A percentile compares a stretch with the other conserved stretches of the same genome.
phyloP scores from a whole-genome alignment of 768 basidiomycete species.

The Cystobasidiopsis lactophilus region DNA sequence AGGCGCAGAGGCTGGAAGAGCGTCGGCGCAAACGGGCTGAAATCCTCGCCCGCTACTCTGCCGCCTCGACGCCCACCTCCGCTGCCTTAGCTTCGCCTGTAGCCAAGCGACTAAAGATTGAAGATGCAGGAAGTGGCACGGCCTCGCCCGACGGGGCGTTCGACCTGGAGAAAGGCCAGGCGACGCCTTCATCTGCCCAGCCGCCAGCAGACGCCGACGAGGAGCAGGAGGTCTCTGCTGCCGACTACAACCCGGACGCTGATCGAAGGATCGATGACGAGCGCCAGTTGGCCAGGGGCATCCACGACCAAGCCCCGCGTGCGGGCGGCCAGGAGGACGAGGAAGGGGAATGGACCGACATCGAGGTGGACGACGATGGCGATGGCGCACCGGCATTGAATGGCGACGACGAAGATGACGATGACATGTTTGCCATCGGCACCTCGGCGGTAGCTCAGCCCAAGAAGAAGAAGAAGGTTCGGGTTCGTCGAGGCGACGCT shows the following conservation, averaged over 20 bases:
- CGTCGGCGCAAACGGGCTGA: too few relatives aligned
- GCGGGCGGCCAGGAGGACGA: constrained; percentile 12
- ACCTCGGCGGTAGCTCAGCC: constrained; percentile 32
- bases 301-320: constrained; percentile 14
- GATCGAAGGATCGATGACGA: constrained; percentile 71
- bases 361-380: constrained; percentile 65
- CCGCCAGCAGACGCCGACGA: too few relatives aligned
- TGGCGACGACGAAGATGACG: constrained; percentile 46
- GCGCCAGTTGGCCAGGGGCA: constrained; percentile 34
- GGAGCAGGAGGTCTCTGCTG: constrained; percentile 71
- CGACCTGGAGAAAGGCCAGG: too few relatives aligned
- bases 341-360: constrained; percentile 29
- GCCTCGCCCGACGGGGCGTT: too few relatives aligned
- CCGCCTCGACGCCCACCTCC: too few relatives aligned
- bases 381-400: too few relatives aligned
- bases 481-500: background rate
- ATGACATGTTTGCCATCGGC: constrained; percentile 76
- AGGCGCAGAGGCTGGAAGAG: too few relatives aligned
- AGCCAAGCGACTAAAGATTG: too few relatives aligned
- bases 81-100: too few relatives aligned
- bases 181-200: too few relatives aligned
- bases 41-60: too few relatives aligned
- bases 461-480: constrained; percentile 29
- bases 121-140: too few relatives aligned
- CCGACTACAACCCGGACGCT: constrained; percentile 69